Conservation (phyloP, 345 rosid genomes). For the Arabis hirsuta region DNA sequence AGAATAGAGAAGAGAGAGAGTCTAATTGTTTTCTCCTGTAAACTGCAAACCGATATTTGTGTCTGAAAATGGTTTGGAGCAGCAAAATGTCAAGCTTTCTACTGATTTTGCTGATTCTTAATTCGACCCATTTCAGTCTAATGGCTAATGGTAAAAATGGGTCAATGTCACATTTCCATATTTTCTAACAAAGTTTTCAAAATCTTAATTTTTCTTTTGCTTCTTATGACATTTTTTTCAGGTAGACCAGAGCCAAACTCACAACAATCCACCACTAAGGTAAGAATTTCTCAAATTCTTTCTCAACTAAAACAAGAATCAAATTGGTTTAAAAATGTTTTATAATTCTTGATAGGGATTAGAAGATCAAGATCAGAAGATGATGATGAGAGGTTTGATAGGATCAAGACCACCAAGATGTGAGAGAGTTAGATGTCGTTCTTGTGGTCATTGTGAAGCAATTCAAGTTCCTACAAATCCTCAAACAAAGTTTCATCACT, state of each 20-base stretch:
- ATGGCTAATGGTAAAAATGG: slow-evolving; percentile 60
- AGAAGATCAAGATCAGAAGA: slow-evolving; percentile 40
- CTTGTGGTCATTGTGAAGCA: slow-evolving; percentile 83
- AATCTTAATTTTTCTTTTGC: slow-evolving; percentile 19
- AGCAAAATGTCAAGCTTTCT: slow-evolving; percentile 46
- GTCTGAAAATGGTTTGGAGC: slow-evolving; percentile 43
- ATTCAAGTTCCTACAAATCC: slow-evolving; percentile 91
- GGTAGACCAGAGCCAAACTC: slow-evolving; percentile 61
- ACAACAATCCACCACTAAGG: slow-evolving; percentile 45
- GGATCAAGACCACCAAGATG: slow-evolving; percentile 95
- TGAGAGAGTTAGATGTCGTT: slow-evolving; percentile 68
- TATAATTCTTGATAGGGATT: background rate
- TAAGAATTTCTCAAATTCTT: slow-evolving; percentile 28
- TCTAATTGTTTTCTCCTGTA: slow-evolving; percentile 26
- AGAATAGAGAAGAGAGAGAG: slow-evolving; percentile 6
- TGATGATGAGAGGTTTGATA: slow-evolving; percentile 60
- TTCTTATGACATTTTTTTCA: slow-evolving; percentile 41
- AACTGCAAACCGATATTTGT: slow-evolving; percentile 26
- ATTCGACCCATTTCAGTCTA: slow-evolving; percentile 56
- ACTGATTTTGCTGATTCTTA: slow-evolving; percentile 53
- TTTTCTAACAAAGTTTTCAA: background rate
- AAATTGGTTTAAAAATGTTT: background rate
- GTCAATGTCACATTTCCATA: slow-evolving; percentile 38
- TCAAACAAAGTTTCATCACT: slow-evolving; percentile 40
- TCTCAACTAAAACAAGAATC: background rate